A percentile compares a stretch with the other conserved stretches of the same genome.
Evolutionary conservation across 345 rosid genomes (phyloP).

Genomic region (Conringia planisiliqua): DNA sequence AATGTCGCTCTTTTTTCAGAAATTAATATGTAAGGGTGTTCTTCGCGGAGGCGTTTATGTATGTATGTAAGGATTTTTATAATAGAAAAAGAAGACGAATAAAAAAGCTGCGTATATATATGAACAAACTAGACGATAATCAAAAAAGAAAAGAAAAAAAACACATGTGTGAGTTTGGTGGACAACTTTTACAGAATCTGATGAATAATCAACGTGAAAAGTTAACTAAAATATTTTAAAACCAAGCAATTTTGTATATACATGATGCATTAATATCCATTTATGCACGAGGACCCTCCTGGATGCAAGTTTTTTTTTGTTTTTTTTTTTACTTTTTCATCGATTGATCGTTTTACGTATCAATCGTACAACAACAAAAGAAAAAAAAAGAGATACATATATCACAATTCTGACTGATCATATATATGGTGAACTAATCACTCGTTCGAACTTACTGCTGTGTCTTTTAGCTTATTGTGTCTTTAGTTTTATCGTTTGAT

Average conservation of each 20-base stretch:
- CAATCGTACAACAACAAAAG: too few relatives aligned
- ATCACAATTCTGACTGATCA: too few relatives aligned
- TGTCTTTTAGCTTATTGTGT: too few relatives aligned
- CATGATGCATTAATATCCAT: background rate
- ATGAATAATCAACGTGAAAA: background rate
- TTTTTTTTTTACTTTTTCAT: too few relatives aligned
- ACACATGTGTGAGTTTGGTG: conserved; percentile 8
- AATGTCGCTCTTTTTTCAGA: background rate
- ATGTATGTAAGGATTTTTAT: background rate
- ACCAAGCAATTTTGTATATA: background rate
- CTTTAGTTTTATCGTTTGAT: too few relatives aligned
- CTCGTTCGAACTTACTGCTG: too few relatives aligned
- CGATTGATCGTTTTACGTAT: too few relatives aligned
- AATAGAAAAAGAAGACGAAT: background rate
- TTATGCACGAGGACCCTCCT: background rate
- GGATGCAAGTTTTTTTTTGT: background rate
- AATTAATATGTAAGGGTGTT: background rate
- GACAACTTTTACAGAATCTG: conserved; percentile 16
- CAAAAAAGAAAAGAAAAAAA: background rate
- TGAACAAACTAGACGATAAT: background rate
- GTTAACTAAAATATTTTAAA: background rate
- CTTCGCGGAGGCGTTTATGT: background rate
- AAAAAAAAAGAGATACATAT: too few relatives aligned
- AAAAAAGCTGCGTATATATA: background rate
- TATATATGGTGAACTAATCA: too few relatives aligned